Evolutionary conservation across 805 yeast species (phyloP).

Genomic region (Candida multigemmis): DNA sequence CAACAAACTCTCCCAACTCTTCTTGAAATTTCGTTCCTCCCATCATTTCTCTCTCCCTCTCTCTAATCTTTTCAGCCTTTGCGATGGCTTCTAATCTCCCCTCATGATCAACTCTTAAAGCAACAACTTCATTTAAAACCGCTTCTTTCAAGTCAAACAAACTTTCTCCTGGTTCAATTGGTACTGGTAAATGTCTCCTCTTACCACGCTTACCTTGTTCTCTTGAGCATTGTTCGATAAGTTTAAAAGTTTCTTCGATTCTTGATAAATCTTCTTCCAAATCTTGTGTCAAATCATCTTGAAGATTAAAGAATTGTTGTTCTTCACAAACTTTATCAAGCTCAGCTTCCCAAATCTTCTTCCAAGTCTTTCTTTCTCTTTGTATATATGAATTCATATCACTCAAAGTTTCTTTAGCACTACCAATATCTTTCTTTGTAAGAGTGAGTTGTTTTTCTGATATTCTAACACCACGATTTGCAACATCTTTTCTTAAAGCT

Average conservation of each 20-base stretch:
- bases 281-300: slow-evolving; percentile 77
- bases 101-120: slow-evolving; percentile 77
- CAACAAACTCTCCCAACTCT: slow-evolving; percentile 81
- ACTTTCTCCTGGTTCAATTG: slow-evolving; percentile 55
- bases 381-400: slow-evolving; percentile 52
- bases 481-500: slow-evolving; percentile 81
- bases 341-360: slow-evolving; percentile 85
- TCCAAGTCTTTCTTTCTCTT: slow-evolving; percentile 78
- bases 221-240: slow-evolving; percentile 73
- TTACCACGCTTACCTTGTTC: slow-evolving; percentile 62
- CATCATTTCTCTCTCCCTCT: slow-evolving; percentile 54
- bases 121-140: slow-evolving; percentile 67
- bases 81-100: slow-evolving; percentile 80
- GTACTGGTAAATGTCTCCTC: slow-evolving; percentile 40
- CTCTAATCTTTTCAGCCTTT: slow-evolving; percentile 75
- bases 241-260: slow-evolving; percentile 71
- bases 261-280: slow-evolving; percentile 71
- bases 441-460: slow-evolving; percentile 60
- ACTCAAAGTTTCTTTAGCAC: slow-evolving; percentile 44
- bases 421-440: slow-evolving; percentile 55
- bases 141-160: slow-evolving; percentile 62
- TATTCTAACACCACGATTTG: slow-evolving; percentile 81
- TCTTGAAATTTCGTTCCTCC: slow-evolving; percentile 64
- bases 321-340: slow-evolving; percentile 87
- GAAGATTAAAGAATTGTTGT: slow-evolving; percentile 84